Percentiles rank a stretch among this genome's conserved stretches.
These are phyloP conservation scores for Candida boidinii DNA, from an alignment of 805 yeast genomes.

Conservation along the genomic window DNA sequence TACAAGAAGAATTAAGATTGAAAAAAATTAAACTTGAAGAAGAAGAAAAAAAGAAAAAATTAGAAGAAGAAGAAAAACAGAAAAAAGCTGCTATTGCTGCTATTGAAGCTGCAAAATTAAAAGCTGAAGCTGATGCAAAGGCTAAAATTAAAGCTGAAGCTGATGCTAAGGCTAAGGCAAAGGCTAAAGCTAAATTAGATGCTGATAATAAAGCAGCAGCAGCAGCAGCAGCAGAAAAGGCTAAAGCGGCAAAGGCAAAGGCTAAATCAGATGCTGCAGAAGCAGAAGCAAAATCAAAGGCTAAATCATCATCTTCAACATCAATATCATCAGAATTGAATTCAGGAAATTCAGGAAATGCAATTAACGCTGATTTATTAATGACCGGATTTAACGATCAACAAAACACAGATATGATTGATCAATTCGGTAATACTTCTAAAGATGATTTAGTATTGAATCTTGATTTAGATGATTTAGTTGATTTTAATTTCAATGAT, in stretches of 20 bases:
- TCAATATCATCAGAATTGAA: not conserved
- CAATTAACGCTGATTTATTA: too few species aligned
- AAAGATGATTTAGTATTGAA: not conserved
- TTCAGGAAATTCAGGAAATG: too few species aligned
- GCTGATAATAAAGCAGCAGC: constrained; percentile 2
- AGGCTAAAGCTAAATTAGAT: constrained; percentile 3
- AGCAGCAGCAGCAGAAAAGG: too few species aligned
- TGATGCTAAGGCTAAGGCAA: constrained; percentile 2
- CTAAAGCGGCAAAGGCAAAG: too few species aligned
- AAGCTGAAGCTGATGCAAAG: constrained; percentile 4
- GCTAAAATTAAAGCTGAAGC: constrained; percentile 2
- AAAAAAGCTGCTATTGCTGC: constrained; percentile 3
- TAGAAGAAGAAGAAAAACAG: constrained; percentile 3
- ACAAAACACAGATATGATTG: too few species aligned
- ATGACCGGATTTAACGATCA: too few species aligned
- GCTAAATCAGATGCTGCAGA: too few species aligned
- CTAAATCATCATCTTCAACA: not conserved
- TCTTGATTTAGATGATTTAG: not conserved
- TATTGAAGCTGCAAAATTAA: constrained; percentile 1
- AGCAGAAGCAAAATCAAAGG: too few species aligned
- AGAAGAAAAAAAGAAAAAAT: constrained; percentile 5
- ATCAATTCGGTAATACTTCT: not conserved
- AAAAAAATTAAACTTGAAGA: constrained; percentile 14
- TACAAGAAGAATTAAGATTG: constrained; percentile 14
- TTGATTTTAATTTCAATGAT: not conserved